A percentile compares a stretch with the other conserved stretches of the same genome.
Evolutionary conservation across 163 green algal species (phyloP).

Genomic region (Coccomyxa subellipsoidea): DNA sequence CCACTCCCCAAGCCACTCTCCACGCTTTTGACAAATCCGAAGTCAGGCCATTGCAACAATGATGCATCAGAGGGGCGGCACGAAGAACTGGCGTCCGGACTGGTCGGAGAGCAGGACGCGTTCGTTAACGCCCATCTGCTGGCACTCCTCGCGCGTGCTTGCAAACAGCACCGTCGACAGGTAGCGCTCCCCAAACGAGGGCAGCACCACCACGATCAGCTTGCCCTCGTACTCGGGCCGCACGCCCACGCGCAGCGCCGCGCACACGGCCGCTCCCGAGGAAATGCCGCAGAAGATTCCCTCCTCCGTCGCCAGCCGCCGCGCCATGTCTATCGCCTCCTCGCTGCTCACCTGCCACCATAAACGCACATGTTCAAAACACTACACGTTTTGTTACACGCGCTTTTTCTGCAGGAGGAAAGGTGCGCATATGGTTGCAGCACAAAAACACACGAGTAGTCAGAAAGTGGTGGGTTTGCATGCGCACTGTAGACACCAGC

Average conservation of each 20-base stretch:
- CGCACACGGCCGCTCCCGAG: constrained; percentile 50
- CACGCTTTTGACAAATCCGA: not conserved
- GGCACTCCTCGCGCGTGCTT: constrained; percentile 67
- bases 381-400: too few relatives aligned
- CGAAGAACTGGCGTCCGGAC: constrained; percentile 62
- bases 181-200: constrained; percentile 70
- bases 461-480: not conserved
- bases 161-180: constrained; percentile 79
- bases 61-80: constrained; percentile 31
- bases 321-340: constrained; percentile 48
- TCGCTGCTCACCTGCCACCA: constrained; percentile 43
- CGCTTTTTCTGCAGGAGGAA: too few relatives aligned
- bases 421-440: not conserved
- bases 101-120: constrained; percentile 60
- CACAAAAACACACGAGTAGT: not conserved
- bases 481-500: not conserved
- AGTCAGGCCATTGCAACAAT: not conserved
- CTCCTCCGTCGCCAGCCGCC: constrained; percentile 49
- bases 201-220: constrained; percentile 62
- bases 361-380: too few relatives aligned
- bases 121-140: constrained; percentile 63
- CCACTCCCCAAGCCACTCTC: too few relatives aligned
- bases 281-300: constrained; percentile 62
- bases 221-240: constrained; percentile 71
- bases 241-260: constrained; percentile 35